Conservation (phyloP, 75 land plant genomes). For the Pseudotsuga menziesii region DNA sequence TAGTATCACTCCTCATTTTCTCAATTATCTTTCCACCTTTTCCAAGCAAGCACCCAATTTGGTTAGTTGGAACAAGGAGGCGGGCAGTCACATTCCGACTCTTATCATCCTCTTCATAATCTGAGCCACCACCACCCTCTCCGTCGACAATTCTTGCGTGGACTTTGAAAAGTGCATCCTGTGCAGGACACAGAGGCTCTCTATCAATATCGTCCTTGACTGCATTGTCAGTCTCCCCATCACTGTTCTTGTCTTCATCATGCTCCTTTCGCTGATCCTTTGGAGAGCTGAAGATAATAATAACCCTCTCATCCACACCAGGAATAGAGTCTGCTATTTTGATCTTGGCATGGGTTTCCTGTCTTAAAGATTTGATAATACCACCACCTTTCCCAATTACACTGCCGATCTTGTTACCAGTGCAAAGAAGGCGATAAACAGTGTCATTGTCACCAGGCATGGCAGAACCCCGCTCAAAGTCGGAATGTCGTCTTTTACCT, state of each 20-base stretch:
- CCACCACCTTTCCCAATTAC: conserved; percentile 86
- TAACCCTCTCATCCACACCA: conserved; percentile 77
- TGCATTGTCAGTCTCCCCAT: conserved; percentile 14
- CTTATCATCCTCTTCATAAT: conserved; percentile 25
- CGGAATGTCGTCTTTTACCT: conserved; percentile 18
- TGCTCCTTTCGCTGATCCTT: neutral
- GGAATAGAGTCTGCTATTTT: conserved; percentile 64
- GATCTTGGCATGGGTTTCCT: conserved; percentile 74
- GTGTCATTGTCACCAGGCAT: conserved; percentile 33
- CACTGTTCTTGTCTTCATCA: conserved; percentile 10
- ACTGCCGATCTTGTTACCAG: conserved; percentile 57
- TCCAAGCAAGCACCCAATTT: conserved; percentile 80
- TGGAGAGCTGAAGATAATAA: conserved; percentile 44
- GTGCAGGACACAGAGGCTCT: conserved; percentile 48
- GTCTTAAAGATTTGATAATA: conserved; percentile 60
- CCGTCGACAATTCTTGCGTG: conserved; percentile 54
- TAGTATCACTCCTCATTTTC: conserved; percentile 61
- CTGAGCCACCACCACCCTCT: conserved; percentile 24
- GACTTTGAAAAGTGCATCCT: conserved; percentile 73
- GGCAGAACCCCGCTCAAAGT: conserved; percentile 11
- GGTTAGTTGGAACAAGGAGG: conserved; percentile 67
- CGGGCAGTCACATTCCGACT: conserved; percentile 37
- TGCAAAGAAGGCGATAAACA: conserved; percentile 71
- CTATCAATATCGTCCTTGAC: conserved; percentile 5
- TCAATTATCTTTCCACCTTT: conserved; percentile 75